Evolutionary conservation across 208 protist genomes (phyloP).

Genomic region (Leishmania gerbilli): DNA sequence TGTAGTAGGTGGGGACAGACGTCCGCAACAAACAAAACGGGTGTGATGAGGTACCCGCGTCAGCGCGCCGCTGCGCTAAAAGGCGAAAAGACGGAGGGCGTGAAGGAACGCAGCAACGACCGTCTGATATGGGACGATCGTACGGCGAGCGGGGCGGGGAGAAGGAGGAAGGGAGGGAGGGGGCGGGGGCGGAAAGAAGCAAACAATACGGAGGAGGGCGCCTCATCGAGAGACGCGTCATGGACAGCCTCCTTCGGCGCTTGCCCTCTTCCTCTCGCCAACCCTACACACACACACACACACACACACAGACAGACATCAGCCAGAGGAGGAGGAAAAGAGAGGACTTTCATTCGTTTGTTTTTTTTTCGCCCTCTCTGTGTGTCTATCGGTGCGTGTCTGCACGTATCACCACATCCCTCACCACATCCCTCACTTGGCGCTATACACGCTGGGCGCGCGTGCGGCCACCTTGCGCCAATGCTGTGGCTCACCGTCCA

Average conservation of each 20-base stretch:
- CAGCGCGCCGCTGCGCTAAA: neutral
- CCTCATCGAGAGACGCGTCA: neutral
- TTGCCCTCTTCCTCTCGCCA: neutral
- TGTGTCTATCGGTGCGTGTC: neutral
- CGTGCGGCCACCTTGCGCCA: neutral
- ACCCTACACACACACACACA: neutral
- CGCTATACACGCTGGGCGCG: neutral
- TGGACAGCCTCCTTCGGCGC: neutral
- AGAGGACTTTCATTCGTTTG: neutral
- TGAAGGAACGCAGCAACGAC: neutral
- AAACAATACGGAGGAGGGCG: neutral
- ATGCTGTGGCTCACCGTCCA: neutral
- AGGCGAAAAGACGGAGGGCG: neutral
- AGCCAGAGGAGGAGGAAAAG: neutral
- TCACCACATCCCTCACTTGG: neutral
- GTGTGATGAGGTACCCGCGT: neutral
- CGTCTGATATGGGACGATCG: neutral
- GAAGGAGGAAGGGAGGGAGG: neutral
- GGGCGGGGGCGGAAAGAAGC: neutral
- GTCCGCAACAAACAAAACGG: neutral
- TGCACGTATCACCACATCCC: neutral
- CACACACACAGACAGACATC: neutral
- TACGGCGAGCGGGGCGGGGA: neutral
- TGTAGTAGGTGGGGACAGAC: neutral
- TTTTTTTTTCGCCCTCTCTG: neutral